phyloP scores from a whole-genome alignment of 2,329 filamentous ascomycete genomes.

The Cordyceps javanica region DNA sequence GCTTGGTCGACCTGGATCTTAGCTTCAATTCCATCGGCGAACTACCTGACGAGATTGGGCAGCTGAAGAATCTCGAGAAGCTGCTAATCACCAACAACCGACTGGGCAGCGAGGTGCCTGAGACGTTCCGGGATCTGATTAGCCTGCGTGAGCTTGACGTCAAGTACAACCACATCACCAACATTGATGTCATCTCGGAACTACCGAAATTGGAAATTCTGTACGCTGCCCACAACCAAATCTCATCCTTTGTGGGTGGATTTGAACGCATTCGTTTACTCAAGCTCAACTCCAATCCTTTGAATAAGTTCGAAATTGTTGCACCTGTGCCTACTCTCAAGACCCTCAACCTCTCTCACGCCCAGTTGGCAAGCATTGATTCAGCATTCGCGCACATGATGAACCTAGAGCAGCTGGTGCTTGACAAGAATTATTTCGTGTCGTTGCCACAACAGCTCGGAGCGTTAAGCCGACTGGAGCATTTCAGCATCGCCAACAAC shows the following conservation, averaged over 20 bases:
- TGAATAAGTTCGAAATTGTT: conserved; percentile 86
- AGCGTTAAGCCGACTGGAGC: conserved; percentile 73
- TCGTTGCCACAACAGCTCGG: conserved; percentile 82
- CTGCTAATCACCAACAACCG: conserved; percentile 96
- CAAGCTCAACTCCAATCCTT: conserved; percentile 88
- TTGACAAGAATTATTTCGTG: conserved; percentile 95
- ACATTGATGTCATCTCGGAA: conserved; percentile 79
- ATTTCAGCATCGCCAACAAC: conserved; percentile 92
- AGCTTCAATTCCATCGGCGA: conserved; percentile 88
- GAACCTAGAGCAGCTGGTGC: conserved; percentile 77
- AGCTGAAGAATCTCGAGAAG: conserved; percentile 73
- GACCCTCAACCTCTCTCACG: conserved; percentile 81
- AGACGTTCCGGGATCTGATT: conserved; percentile 63
- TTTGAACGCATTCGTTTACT: conserved; percentile 80
- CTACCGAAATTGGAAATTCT: conserved; percentile 84
- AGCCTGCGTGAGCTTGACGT: conserved; percentile 88
- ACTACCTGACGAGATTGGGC: conserved; percentile 72
- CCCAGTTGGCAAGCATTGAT: conserved; percentile 85
- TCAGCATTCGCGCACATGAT: conserved; percentile 81
- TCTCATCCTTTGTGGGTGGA: conserved; percentile 84
- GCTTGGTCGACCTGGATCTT: conserved; percentile 85
- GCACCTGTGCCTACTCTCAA: conserved; percentile 74
- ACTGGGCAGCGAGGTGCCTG: conserved; percentile 67
- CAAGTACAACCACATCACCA: conserved; percentile 84
- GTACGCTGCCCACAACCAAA: conserved; percentile 84